A percentile compares a stretch with the other conserved stretches of the same genome.
Evolutionary conservation across 192 early-diverging fungal species (phyloP).

Genomic region (Rhizophlyctis rosea): DNA sequence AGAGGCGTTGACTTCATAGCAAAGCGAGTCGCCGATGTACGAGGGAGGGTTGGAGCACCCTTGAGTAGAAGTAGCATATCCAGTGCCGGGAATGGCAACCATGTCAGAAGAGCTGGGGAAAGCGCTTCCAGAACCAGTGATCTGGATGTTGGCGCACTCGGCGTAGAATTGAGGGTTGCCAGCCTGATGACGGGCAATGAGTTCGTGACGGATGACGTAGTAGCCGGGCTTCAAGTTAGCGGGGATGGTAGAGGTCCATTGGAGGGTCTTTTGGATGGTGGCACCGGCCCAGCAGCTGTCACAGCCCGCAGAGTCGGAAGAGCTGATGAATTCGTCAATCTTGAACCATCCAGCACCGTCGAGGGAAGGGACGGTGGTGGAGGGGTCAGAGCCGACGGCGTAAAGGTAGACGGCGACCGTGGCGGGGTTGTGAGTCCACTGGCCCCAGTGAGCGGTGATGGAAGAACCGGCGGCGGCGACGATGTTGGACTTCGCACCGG

Average conservation of each 20-base stretch:
- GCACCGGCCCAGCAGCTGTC: not conserved
- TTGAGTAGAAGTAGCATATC: too few relatives aligned
- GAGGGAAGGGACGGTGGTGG: too few relatives aligned
- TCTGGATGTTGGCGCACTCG: constrained; percentile 8
- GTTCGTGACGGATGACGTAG: constrained; percentile 15
- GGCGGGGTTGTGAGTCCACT: constrained; percentile 6
- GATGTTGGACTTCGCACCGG: not conserved
- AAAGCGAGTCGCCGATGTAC: too few relatives aligned
- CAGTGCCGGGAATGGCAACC: not conserved
- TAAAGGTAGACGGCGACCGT: constrained; percentile 3
- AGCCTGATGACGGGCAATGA: constrained; percentile 1
- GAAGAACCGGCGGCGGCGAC: too few relatives aligned
- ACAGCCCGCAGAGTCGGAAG: not conserved
- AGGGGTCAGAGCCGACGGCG: not conserved
- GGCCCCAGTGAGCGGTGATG: too few relatives aligned
- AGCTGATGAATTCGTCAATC: not conserved
- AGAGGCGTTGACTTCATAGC: too few relatives aligned
- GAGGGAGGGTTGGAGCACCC: too few relatives aligned
- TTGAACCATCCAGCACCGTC: constrained; percentile 10
- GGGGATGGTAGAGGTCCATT: constrained; percentile 1
- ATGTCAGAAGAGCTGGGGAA: not conserved
- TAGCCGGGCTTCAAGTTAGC: not conserved
- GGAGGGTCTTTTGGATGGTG: constrained; percentile 1
- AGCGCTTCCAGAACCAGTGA: constrained; percentile 5
- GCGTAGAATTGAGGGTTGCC: constrained; percentile 12